Evolutionary conservation across 1,139 yeast genomes (phyloP).

Genomic region (Scheffersomyces parashehatae): DNA sequence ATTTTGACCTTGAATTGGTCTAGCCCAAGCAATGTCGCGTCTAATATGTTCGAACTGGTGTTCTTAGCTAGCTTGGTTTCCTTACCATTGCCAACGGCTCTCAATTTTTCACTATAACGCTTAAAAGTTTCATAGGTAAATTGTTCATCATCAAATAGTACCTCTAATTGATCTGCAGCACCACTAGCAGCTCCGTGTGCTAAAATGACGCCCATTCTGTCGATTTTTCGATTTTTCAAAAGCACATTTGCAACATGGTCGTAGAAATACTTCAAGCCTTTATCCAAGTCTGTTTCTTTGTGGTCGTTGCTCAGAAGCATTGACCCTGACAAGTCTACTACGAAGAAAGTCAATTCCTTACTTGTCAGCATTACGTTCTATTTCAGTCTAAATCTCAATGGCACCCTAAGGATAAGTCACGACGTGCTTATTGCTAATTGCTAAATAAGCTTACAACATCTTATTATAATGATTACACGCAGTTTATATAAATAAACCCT

Average conservation of each 20-base stretch:
- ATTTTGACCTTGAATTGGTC: slow-evolving; percentile 30
- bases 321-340: slow-evolving; percentile 50
- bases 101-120: slow-evolving; percentile 4
- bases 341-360: slow-evolving; percentile 45
- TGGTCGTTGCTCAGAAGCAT: slow-evolving; percentile 31
- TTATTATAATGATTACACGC: too few relatives aligned
- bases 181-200: slow-evolving; percentile 19
- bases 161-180: slow-evolving; percentile 6
- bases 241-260: slow-evolving; percentile 46
- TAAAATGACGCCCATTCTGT: slow-evolving; percentile 49
- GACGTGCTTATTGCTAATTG: too few relatives aligned
- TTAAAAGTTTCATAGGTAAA: slow-evolving; percentile 21
- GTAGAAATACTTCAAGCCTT: slow-evolving; percentile 35
- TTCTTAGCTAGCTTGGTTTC: background rate
- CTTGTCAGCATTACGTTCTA: too few relatives aligned
- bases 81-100: background rate
- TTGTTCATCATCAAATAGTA: slow-evolving; percentile 24
- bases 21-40: slow-evolving; percentile 30
- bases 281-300: background rate
- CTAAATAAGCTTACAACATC: too few relatives aligned
- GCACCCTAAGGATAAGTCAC: too few relatives aligned
- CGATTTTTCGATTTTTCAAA: slow-evolving; percentile 56
- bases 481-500: too few relatives aligned
- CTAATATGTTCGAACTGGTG: slow-evolving; percentile 19
- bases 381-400: too few relatives aligned